Conservation (phyloP, 495 filamentous ascomycete genomes). For the Trichoderma orchidacearum region DNA sequence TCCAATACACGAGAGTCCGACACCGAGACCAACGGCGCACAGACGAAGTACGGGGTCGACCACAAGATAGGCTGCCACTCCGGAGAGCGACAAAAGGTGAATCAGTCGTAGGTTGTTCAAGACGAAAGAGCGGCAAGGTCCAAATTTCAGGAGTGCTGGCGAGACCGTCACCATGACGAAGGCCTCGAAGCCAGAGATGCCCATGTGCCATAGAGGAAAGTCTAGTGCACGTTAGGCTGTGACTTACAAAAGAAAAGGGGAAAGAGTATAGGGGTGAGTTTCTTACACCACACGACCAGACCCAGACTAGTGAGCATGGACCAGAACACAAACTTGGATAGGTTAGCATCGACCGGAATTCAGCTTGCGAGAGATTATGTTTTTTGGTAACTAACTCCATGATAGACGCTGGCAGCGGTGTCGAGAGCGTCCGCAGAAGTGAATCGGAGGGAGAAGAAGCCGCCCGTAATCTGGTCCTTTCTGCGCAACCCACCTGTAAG, state of each 20-base stretch:
- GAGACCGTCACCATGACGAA: slow-evolving; percentile 74
- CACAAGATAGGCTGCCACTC: slow-evolving; percentile 68
- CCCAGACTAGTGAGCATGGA: slow-evolving; percentile 80
- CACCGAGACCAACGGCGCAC: slow-evolving; percentile 65
- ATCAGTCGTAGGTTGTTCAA: slow-evolving; percentile 51
- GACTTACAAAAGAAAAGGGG: neutral
- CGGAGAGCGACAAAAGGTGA: slow-evolving; percentile 64
- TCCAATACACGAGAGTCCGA: slow-evolving; percentile 62
- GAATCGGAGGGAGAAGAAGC: slow-evolving; percentile 59
- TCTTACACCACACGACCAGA: slow-evolving; percentile 85
- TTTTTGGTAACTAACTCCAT: slow-evolving; percentile 48
- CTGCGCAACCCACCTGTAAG: slow-evolving; percentile 27
- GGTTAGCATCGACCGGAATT: too few relatives aligned
- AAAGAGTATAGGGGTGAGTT: neutral
- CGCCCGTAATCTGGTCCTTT: slow-evolving; percentile 60
- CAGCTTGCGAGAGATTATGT: slow-evolving; percentile 3
- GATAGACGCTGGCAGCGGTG: slow-evolving; percentile 80
- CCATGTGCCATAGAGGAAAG: slow-evolving; percentile 99
- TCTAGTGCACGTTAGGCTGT: slow-evolving; percentile 34
- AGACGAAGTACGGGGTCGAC: slow-evolving; percentile 63
- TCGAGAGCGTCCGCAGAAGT: slow-evolving; percentile 64
- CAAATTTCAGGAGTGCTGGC: slow-evolving; percentile 67
- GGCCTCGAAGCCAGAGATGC: slow-evolving; percentile 91
- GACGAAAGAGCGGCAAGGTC: slow-evolving; percentile 50
- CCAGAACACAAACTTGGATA: slow-evolving; percentile 95